Evolutionary conservation across 805 yeast genomes (phyloP), one percentile per base, ranked within the genome.

Genomic region (Pichia eremophila): DNA sequence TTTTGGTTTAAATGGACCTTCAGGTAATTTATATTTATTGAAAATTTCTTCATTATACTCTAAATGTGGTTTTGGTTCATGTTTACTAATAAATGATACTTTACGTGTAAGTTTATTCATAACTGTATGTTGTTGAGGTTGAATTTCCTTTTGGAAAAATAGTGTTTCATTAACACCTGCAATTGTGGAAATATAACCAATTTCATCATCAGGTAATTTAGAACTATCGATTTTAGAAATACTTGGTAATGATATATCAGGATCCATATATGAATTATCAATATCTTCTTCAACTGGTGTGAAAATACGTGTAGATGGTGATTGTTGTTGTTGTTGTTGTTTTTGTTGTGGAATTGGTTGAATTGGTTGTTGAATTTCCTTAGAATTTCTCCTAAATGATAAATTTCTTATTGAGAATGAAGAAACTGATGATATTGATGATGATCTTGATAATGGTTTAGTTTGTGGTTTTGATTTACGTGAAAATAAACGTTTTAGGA

Each of bases 81-180:
- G 41, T 17, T 17, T 15, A 32, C 39, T 38, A 15, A 38, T 22
- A 41, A 25, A 28, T 11, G 35, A 17, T 12, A 28, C 14, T 12
- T 40, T 29, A 7, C 35, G 22, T 2, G 15, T 9, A 3, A 17
- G 14, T 32, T 35, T 38, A 36, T 22, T 39, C 11, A 14, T 29
- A 18, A 25, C 41, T 28, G 15, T 43, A 29, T 32, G 43, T 34
- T 5, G 36, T 14, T 9, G 36, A 14, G 11, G 32, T 29, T 10
- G 32, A 11, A 12, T 11, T 27, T 15, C 41, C 27, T 46, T 25
- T 15, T 52, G 54, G 37, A 60, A 71, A 48, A 71, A 67, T 1
- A 67, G 56, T 2, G 73, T 68, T 44, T 71, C 75, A 38, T 71
- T 71, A 29, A 60, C 59, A 17, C 70, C 73, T 31, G 66, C 65